Conservation (phyloP, 2,329 filamentous ascomycete species). For the Colletotrichum sp. region DNA sequence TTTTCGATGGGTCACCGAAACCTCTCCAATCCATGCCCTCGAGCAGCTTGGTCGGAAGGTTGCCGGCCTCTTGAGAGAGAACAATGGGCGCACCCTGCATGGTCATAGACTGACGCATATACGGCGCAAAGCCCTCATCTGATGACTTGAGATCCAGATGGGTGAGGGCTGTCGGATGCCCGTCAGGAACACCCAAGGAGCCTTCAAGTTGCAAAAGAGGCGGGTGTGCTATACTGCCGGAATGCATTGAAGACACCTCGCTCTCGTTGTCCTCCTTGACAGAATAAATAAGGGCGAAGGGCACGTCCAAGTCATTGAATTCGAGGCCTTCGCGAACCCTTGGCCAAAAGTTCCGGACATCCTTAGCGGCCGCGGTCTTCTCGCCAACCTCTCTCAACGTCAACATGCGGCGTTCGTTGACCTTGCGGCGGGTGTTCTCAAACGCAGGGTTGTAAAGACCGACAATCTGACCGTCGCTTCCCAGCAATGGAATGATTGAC, state of each 20-base stretch:
- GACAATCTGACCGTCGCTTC: constrained; percentile 74
- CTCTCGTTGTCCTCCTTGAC: constrained; percentile 73
- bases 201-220: constrained; percentile 75
- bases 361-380: constrained; percentile 73
- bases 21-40: constrained; percentile 73
- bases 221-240: constrained; percentile 65
- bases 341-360: constrained; percentile 76
- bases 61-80: constrained; percentile 69
- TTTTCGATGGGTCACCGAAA: constrained; percentile 72
- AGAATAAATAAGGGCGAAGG: constrained; percentile 80
- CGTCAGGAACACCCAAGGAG: constrained; percentile 69
- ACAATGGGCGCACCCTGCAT: constrained; percentile 70
- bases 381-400: constrained; percentile 81
- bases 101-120: constrained; percentile 76
- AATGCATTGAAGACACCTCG: constrained; percentile 75
- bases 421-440: constrained; percentile 79
- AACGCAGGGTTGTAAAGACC: constrained; percentile 83
- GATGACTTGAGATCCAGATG: constrained; percentile 73
- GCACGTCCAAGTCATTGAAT: constrained; percentile 77
- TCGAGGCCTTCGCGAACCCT: constrained; percentile 73
- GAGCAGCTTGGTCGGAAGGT: constrained; percentile 68
- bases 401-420: constrained; percentile 81
- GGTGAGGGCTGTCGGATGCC: constrained; percentile 65
- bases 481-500: constrained; percentile 80
- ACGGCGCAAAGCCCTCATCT: constrained; percentile 75